A percentile compares a stretch with the other conserved stretches of the same genome.
These are phyloP conservation scores for Arachnopeziza araneosa DNA, from an alignment of 2,329 filamentous ascomycete genomes.

Conservation along the genomic window DNA sequence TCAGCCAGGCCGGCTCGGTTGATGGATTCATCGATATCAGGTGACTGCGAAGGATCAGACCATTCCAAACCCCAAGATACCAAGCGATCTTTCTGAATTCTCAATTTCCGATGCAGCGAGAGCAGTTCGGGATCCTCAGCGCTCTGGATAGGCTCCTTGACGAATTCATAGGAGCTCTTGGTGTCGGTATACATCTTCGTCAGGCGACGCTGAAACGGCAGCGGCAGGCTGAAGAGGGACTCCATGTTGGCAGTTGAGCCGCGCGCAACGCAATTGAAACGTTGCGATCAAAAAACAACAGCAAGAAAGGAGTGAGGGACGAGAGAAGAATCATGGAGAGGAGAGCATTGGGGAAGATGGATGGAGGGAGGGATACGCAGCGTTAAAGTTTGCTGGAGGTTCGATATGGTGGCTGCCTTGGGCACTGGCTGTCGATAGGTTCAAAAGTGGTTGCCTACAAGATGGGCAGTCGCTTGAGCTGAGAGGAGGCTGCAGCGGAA, in stretches of 20 bases:
- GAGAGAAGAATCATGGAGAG: background rate
- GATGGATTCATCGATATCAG: conserved; percentile 65
- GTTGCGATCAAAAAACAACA: background rate
- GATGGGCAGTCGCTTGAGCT: background rate
- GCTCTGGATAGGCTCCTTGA: conserved; percentile 58
- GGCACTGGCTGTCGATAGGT: background rate
- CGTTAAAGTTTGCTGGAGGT: background rate
- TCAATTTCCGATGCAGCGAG: conserved; percentile 66
- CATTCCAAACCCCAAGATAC: conserved; percentile 78
- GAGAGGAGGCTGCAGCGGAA: background rate
- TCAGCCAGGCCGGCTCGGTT: conserved; percentile 72
- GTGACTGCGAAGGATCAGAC: conserved; percentile 63
- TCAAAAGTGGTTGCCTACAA: background rate
- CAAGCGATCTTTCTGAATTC: conserved; percentile 67
- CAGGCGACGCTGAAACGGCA: conserved; percentile 53
- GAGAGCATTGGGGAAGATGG: background rate
- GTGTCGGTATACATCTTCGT: conserved; percentile 76
- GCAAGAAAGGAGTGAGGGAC: background rate
- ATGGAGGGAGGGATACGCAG: background rate
- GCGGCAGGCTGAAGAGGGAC: conserved; percentile 24
- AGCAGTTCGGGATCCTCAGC: conserved; percentile 64
- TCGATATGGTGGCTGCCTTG: background rate
- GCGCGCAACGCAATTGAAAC: background rate
- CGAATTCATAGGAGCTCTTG: conserved; percentile 70
- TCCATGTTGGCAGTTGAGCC: conserved; percentile 20